A percentile compares a stretch with the other conserved stretches of the same genome.
phyloP scores from a whole-genome alignment of 768 basidiomycete genomes.

The Rhodotorula babjevae region DNA sequence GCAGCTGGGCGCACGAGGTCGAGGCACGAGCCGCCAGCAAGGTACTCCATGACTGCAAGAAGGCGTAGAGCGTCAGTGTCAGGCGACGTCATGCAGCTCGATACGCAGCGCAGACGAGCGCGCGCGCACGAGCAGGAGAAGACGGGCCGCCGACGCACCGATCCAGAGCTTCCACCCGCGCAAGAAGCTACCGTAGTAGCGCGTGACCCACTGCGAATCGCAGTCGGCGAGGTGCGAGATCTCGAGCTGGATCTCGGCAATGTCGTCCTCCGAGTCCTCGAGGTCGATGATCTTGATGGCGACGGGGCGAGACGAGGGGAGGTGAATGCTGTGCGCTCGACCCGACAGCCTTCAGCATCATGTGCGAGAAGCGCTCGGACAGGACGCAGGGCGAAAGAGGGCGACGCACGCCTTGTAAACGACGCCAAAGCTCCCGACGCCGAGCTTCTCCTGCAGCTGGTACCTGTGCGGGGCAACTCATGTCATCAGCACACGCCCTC shows the following conservation, averaged over 20 bases:
- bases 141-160: constrained; percentile 32
- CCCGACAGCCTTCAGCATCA: background rate
- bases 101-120: too few species aligned
- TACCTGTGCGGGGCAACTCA: constrained; percentile 53
- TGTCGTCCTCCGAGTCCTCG: constrained; percentile 97
- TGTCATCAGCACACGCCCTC: background rate
- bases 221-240: constrained; percentile 93
- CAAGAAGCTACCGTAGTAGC: constrained; percentile 95
- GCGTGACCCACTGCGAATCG: constrained; percentile 91
- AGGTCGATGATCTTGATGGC: constrained; percentile 99
- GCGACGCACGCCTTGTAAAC: constrained; percentile 79
- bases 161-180: constrained; percentile 98
- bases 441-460: constrained; percentile 89
- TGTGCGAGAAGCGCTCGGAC: background rate
- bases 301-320: constrained; percentile 86
- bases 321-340: constrained; percentile 59
- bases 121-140: constrained; percentile 6
- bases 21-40: constrained; percentile 96
- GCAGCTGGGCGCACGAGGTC: constrained; percentile 59
- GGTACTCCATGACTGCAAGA: constrained; percentile 83
- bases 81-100: too few species aligned
- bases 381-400: background rate
- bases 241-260: constrained; percentile 93
- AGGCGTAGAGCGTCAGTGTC: background rate
- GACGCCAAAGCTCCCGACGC: constrained; percentile 91